A percentile compares a stretch with the other conserved stretches of the same genome.
phyloP scores from a whole-genome alignment of 768 basidiomycete genomes.

The Pleurotus tuber-regium region DNA sequence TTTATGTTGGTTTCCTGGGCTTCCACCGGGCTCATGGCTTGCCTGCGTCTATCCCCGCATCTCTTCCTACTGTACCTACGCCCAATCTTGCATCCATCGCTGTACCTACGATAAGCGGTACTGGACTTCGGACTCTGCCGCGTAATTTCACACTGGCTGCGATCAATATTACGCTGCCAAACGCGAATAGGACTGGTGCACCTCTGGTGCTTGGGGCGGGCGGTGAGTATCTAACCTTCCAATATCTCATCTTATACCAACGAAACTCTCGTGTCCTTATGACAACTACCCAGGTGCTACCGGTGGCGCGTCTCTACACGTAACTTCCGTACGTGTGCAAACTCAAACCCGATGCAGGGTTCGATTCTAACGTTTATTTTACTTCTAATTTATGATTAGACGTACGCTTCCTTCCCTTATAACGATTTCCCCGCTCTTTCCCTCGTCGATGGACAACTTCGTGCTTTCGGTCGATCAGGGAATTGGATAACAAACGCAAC shows the following conservation, averaged over 20 bases:
- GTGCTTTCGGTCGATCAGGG: constrained; percentile 31
- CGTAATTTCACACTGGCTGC: constrained; percentile 48
- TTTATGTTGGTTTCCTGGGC: no score
- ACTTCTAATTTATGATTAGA: no score
- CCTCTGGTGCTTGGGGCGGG: constrained; percentile 43
- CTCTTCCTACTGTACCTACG: no score
- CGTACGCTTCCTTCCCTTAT: constrained; percentile 48
- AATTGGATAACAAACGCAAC: constrained; percentile 40
- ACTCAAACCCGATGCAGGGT: no score
- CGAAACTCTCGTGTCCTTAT: constrained; percentile 3
- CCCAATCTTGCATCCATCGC: no score
- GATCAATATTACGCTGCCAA: constrained; percentile 36
- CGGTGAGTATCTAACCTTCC: constrained; percentile 21
- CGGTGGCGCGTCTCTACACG: constrained; percentile 35
- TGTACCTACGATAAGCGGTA: no score
- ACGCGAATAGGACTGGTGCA: constrained; percentile 42
- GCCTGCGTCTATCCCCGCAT: no score
- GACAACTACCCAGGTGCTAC: constrained; percentile 27
- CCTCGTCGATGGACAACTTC: constrained; percentile 35
- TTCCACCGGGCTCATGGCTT: no score
- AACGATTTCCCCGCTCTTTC: constrained; percentile 42
- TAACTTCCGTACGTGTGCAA: constrained; percentile 46
- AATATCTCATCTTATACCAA: neutral
- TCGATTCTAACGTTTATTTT: no score
- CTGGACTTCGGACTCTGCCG: constrained; percentile 21